Base-by-base conservation (phyloP, 225 moss, liverwort and hornwort genomes). In the Physcomitrellopsis africana region DNA sequence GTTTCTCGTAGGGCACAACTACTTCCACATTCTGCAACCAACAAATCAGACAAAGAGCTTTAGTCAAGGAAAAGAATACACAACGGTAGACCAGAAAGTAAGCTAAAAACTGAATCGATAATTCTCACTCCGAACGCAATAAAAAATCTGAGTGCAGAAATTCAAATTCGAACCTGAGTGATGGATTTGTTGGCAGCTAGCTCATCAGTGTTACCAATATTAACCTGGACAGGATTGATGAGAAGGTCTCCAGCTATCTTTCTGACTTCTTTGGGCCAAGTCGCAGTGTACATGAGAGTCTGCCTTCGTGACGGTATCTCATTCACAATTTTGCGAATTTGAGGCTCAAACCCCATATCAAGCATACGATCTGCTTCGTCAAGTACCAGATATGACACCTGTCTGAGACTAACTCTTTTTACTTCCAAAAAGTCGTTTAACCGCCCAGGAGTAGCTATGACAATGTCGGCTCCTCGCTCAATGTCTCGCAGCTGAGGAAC, bases 351-450 rank as follows among this genome's bases (percentile, higher is more conserved):
- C 14, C 96, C 96, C 96, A 96, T 96, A 46, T 96, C 96, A 49
- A 96, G 83, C 96, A 96, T 96, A 19, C 96, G 93, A 74, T 96
- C 96, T 56, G 96, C 96, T 81, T 96, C 96, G 18, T 96, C 96
- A 5, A 96, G 84, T 19, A 96, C 96, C 81, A 96, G 69, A 29
- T 93, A 96, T 0, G 96, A 89, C 0, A 96, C 92, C 51, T 93
- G 96, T 67, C 82, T 85, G 1, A 96, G 71, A 70, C 85, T 93
- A 58, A 96, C 92, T 65, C 93, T 96, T 73, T 83, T 89, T 63
- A 89, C 90, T 86, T 93, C 96, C 80, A 96, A 70, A 75, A 93
- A 93, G 52, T 96, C 96, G 69, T 96, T 96, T 83, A 96, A 54
- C 17, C 96, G 82, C 37, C 96, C 96, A 23, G 96, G 96, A 5